Evolutionary conservation across 805 yeast genomes (phyloP).

Genomic region (Saturnispora saitoi): DNA sequence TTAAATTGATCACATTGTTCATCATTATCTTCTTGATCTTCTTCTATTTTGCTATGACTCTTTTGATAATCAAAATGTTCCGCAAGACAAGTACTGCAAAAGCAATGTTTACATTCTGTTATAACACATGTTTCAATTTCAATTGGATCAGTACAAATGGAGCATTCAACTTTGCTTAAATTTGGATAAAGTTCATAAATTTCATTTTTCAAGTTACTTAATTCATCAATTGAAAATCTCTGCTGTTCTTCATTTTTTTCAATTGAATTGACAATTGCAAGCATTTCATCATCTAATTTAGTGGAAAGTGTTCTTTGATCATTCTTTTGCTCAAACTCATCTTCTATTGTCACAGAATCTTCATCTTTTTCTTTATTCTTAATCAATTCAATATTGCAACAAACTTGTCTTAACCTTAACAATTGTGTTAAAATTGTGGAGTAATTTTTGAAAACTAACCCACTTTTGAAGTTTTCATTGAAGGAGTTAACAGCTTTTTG

Average conservation of each 20-base stretch:
- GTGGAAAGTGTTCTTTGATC: constrained; percentile 9
- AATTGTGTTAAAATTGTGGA: constrained; percentile 78
- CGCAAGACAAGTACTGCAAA: constrained; percentile 62
- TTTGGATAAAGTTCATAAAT: constrained; percentile 28
- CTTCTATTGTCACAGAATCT: neutral
- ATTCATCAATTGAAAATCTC: constrained; percentile 20
- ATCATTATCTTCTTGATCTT: neutral
- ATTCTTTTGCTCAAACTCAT: constrained; percentile 1
- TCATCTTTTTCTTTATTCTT: constrained; percentile 34
- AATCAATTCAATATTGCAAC: constrained; percentile 74
- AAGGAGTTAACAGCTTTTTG: constrained; percentile 58
- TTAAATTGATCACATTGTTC: constrained; percentile 18
- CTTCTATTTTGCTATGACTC: constrained; percentile 3
- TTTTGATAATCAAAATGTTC: constrained; percentile 67
- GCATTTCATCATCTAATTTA: constrained; percentile 17
- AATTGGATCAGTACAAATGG: constrained; percentile 71
- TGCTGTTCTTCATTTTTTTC: constrained; percentile 23
- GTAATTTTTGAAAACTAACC: constrained; percentile 63
- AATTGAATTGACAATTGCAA: constrained; percentile 17
- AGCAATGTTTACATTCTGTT: constrained; percentile 73
- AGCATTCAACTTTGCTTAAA: constrained; percentile 56
- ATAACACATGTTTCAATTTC: constrained; percentile 40
- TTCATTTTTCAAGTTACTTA: constrained; percentile 20
- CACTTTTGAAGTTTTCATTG: constrained; percentile 48
- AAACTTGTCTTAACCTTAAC: constrained; percentile 74